phyloP scores from a whole-genome alignment of 2,329 filamentous ascomycete genomes.

The Fonsecaea monophora region DNA sequence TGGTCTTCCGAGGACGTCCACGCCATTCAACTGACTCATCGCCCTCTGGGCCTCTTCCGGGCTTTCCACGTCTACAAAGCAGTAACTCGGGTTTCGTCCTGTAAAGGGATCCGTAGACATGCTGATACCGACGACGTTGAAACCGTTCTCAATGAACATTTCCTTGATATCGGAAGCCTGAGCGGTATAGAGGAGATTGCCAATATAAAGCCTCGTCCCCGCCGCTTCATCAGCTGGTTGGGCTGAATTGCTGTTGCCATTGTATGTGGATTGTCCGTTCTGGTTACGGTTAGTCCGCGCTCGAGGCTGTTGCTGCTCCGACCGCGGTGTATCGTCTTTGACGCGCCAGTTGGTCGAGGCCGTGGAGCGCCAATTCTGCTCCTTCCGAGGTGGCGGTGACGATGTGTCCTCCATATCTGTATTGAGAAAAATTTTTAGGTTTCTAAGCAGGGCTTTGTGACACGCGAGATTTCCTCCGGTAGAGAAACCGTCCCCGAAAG shows the following conservation, averaged over 20 bases:
- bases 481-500: too few species aligned
- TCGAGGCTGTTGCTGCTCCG: constrained; percentile 45
- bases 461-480: not conserved
- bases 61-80: constrained; percentile 71
- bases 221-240: constrained; percentile 23
- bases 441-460: not conserved
- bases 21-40: constrained; percentile 63
- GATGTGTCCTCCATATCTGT: constrained; percentile 39
- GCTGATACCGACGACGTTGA: constrained; percentile 63
- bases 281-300: constrained; percentile 42
- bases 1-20: constrained; percentile 62
- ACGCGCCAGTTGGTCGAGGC: constrained; percentile 49
- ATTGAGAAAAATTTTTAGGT: not conserved
- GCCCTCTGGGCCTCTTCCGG: constrained; percentile 64
- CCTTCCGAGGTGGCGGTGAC: constrained; percentile 25
- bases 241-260: not conserved
- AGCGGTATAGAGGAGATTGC: constrained; percentile 63
- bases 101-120: constrained; percentile 73
- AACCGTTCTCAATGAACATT: constrained; percentile 54
- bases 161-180: constrained; percentile 58
- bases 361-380: constrained; percentile 30
- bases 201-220: constrained; percentile 59
- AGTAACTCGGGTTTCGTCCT: constrained; percentile 74
- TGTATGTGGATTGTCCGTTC: not conserved
- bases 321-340: constrained; percentile 48